Evolutionary conservation across 306 rosid species (phyloP).

Genomic region (Pyrus communis): DNA sequence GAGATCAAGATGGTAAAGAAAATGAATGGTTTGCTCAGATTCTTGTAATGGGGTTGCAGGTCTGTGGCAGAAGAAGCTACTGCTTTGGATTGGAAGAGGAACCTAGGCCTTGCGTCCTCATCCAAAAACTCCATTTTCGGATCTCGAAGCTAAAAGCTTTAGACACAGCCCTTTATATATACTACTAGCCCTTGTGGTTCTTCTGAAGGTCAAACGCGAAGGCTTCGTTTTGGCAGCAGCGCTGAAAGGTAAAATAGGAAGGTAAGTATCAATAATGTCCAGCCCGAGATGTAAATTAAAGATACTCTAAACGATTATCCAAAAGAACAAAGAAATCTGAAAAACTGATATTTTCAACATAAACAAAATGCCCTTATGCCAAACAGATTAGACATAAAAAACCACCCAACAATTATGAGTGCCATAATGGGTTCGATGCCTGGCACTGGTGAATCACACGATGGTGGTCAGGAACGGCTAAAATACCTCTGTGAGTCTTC

Average conservation of each 20-base stretch:
- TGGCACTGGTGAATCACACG: too few species aligned
- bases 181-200: neutral
- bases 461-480: too few species aligned
- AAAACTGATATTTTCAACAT: too few species aligned
- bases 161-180: neutral
- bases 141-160: neutral
- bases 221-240: neutral
- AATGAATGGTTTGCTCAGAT: slow-evolving; percentile 25
- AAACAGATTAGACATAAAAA: too few species aligned
- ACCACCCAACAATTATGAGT: too few species aligned
- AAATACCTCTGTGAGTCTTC: too few species aligned
- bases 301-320: too few species aligned
- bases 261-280: too few species aligned
- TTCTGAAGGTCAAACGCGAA: neutral
- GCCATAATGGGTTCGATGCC: too few species aligned
- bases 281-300: too few species aligned
- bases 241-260: neutral
- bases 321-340: too few species aligned
- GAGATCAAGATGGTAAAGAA: slow-evolving; percentile 20
- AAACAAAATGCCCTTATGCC: too few species aligned
- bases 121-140: slow-evolving; percentile 47
- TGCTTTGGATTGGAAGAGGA: slow-evolving; percentile 38
- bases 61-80: slow-evolving; percentile 8
- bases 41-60: slow-evolving; percentile 1
- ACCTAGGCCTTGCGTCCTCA: slow-evolving; percentile 52